phyloP scores from a whole-genome alignment of 148 eudicot species.

The Agrostemma githago region DNA sequence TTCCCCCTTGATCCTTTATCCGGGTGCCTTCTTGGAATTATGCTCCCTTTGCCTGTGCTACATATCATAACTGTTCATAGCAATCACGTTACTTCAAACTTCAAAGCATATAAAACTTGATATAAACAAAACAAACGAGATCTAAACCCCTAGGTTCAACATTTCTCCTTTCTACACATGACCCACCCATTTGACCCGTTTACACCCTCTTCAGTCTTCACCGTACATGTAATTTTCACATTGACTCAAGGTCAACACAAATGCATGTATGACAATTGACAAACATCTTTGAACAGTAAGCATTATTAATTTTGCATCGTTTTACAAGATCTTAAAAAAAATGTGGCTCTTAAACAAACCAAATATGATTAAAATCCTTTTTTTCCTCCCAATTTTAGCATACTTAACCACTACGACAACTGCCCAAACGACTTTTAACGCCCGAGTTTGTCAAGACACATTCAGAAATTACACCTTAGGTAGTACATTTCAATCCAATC shows the following conservation, averaged over 20 bases:
- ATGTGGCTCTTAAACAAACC: not conserved
- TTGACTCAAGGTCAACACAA: not conserved
- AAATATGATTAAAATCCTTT: not conserved
- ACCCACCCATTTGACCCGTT: no score
- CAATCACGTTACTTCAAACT: no score
- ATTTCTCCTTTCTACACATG: no score
- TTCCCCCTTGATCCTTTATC: no score
- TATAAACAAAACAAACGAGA: no score
- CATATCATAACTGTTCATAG: no score
- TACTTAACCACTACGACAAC: not conserved
- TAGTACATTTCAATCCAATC: slow-evolving; percentile 11
- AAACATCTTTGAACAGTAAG: not conserved
- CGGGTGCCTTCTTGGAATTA: no score
- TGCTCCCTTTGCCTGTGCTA: no score
- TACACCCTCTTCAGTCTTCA: no score
- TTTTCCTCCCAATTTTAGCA: not conserved
- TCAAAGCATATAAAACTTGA: no score
- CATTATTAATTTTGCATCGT: not conserved
- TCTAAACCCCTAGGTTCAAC: no score
- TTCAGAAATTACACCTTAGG: slow-evolving; percentile 18
- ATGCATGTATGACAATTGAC: not conserved
- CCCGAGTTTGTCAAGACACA: slow-evolving; percentile 12
- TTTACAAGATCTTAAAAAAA: not conserved
- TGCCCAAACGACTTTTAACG: not conserved
- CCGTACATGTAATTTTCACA: no score